Evolutionary conservation across 805 yeast genomes (phyloP), one percentile per base, ranked within the genome.

Genomic region (Wickerhamiella australiensis): DNA sequence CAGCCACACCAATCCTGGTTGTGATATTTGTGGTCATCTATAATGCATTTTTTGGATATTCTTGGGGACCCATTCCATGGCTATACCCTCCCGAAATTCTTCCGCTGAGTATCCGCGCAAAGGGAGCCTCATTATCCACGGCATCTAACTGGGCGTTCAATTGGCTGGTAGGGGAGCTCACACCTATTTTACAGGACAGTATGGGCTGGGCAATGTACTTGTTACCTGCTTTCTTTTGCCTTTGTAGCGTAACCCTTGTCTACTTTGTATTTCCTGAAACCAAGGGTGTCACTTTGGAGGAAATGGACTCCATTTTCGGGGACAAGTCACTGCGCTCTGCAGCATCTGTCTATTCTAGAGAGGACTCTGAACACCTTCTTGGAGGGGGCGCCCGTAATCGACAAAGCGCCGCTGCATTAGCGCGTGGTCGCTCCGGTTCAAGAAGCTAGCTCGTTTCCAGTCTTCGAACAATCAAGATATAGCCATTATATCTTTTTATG

Each of bases 21-120:
- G 95, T 86, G 1, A 59, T 76, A 1, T 77, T 82, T 59, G 95
- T 87, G 15, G 74, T 87, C 49, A 66, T 85, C 13, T 85, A 80
- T 68, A 87, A 85, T 60, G 84, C 94, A 1, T 68, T 68, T 50
- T 87, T 87, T 66, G 96, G 95, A 15, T 79, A 78, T 59, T 80
- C 90, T 49, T 88, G 95, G 94, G 96, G 96, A 8, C 95, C 95
- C 3, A 79, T 87, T 49, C 94, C 94, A 11, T 86, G 96, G 96
- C 66, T 82, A 38, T 79, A 82, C 63, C 85, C 88, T 57, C 81
- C 85, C 53, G 95, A 85, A 66, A 85, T 88, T 45, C 74, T 87
- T 49, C 96, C 96, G 0, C 75, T 84, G 54, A 72, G 80, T 17
- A 85, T 86, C 9, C 75, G 96, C 49, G 85, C 95, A 3, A 83